These are phyloP conservation scores for Blastomyces percursus DNA, from an alignment of 2,329 filamentous ascomycete species.

Conservation along the genomic window DNA sequence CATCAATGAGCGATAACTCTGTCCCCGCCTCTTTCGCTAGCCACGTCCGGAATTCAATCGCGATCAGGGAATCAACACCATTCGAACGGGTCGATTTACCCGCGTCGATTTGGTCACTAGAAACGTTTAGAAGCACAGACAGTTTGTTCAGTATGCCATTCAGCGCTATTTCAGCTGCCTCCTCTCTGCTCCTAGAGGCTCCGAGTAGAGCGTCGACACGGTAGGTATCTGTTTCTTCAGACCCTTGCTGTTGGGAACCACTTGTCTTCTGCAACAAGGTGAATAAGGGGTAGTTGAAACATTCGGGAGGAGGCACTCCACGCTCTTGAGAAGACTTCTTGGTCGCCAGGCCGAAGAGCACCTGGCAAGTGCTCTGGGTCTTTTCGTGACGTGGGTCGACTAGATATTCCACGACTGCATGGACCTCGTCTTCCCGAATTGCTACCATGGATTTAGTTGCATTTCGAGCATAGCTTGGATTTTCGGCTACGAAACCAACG, in stretches of 20 bases:
- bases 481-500: conserved; percentile 26
- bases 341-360: conserved; percentile 15
- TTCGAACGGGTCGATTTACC: conserved; percentile 17
- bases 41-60: conserved; percentile 25
- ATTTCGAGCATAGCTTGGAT: conserved; percentile 11
- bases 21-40: conserved; percentile 21
- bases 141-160: conserved; percentile 16
- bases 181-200: conserved; percentile 11
- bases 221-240: conserved; percentile 7
- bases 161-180: conserved; percentile 13
- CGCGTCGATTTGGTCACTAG: conserved; percentile 19
- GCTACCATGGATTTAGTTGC: conserved; percentile 8
- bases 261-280: conserved; percentile 9
- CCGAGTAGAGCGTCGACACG: conserved; percentile 11
- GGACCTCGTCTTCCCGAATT: conserved; percentile 15
- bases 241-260: conserved; percentile 6
- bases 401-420: conserved; percentile 13
- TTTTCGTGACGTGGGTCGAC: conserved; percentile 14
- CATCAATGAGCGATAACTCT: conserved; percentile 14
- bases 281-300: conserved; percentile 21
- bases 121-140: conserved; percentile 16
- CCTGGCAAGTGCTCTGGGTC: conserved; percentile 12
- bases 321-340: conserved; percentile 10
- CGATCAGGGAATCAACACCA: conserved; percentile 22
- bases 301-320: conserved; percentile 15